Conservation (phyloP, 805 yeast species). For the Lipomyces starkeyi region DNA sequence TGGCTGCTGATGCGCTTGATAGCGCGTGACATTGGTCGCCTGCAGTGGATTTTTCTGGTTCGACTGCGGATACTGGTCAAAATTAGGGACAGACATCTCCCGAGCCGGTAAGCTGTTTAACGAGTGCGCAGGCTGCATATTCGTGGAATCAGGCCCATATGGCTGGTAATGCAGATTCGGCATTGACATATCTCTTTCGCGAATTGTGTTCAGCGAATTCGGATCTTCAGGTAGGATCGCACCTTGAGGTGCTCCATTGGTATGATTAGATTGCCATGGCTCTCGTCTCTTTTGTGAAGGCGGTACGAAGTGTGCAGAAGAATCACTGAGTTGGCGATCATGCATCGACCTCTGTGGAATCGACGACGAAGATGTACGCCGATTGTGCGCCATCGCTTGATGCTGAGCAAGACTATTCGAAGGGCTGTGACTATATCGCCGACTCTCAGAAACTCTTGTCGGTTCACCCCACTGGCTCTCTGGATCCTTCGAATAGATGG, state of each 20-base stretch:
- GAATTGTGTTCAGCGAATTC: slow-evolving; percentile 1
- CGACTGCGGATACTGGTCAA: slow-evolving; percentile 3
- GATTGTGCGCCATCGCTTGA: slow-evolving; percentile 1
- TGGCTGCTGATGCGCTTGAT: background rate
- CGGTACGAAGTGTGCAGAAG: background rate
- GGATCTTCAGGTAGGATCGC: slow-evolving; percentile 6
- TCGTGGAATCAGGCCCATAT: background rate
- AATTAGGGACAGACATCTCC: slow-evolving; percentile 4
- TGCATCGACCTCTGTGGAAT: slow-evolving; percentile 7
- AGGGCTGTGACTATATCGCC: background rate
- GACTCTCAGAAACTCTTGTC: background rate
- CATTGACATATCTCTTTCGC: slow-evolving; percentile 13
- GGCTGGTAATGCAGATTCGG: slow-evolving; percentile 9
- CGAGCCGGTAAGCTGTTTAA: background rate
- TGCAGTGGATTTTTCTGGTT: background rate
- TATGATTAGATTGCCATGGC: slow-evolving; percentile 4
- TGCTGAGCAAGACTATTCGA: background rate
- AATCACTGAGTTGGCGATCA: slow-evolving; percentile 10
- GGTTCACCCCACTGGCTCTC: slow-evolving; percentile 8
- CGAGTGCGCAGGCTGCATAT: slow-evolving; percentile 4
- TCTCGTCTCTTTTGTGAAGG: background rate
- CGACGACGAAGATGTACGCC: slow-evolving; percentile 9
- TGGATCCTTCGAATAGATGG: slow-evolving; percentile 1
- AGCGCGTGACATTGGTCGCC: background rate
- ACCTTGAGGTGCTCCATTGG: slow-evolving; percentile 1